These are phyloP conservation scores for Parasitella parasitica DNA, from an alignment of 371 early-diverging fungal genomes.

Conservation along the genomic window DNA sequence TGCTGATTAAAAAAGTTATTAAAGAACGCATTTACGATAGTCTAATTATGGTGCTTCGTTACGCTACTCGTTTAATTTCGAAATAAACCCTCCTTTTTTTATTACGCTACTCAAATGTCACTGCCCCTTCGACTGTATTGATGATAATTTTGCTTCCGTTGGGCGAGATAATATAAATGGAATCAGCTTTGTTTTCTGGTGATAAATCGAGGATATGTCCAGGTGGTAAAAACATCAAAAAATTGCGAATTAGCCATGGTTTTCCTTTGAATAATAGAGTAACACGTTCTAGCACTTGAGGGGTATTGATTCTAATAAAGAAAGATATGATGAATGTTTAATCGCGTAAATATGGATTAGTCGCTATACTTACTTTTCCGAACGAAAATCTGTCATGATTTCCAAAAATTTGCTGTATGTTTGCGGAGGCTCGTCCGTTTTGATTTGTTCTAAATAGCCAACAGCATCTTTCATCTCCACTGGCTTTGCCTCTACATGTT, in stretches of 20 bases:
- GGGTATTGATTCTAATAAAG: slow-evolving; percentile 30
- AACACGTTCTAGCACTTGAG: slow-evolving; percentile 37
- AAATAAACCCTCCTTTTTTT: too few species aligned
- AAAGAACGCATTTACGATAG: neutral
- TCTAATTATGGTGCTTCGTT: slow-evolving; percentile 32
- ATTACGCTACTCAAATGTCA: slow-evolving; percentile 18
- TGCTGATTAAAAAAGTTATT: neutral
- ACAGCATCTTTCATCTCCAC: slow-evolving; percentile 31
- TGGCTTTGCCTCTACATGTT: slow-evolving; percentile 8
- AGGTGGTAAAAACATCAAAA: slow-evolving; percentile 38
- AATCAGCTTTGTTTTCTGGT: slow-evolving; percentile 21
- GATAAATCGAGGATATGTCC: slow-evolving; percentile 31
- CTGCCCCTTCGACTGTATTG: slow-evolving; percentile 23
- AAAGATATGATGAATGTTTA: neutral
- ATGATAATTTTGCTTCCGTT: slow-evolving; percentile 31
- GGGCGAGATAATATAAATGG: slow-evolving; percentile 29
- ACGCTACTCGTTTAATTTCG: slow-evolving; percentile 20
- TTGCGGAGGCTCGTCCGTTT: slow-evolving; percentile 18
- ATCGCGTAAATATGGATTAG: too few species aligned
- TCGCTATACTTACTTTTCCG: slow-evolving; percentile 29
- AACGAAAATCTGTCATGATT: slow-evolving; percentile 32
- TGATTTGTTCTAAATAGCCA: slow-evolving; percentile 31
- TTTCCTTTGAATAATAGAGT: slow-evolving; percentile 33
- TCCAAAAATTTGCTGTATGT: slow-evolving; percentile 24
- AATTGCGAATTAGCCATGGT: slow-evolving; percentile 32